Conservation (phyloP, 139 green algal genomes). For the Raphidocelis subcapitata region DNA sequence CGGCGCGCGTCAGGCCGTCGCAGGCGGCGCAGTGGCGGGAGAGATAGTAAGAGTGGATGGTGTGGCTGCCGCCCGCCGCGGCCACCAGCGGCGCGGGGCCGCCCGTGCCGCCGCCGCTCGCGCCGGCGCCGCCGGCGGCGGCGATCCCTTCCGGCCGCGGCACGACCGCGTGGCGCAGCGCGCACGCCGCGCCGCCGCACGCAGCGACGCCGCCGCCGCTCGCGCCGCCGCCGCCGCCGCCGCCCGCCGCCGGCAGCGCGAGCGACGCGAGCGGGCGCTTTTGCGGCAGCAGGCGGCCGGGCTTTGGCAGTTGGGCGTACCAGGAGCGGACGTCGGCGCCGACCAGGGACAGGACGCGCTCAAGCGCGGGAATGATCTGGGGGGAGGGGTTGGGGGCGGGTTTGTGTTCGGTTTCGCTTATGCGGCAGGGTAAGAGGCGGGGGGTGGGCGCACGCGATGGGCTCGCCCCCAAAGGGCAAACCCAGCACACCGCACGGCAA, state of each 20-base stretch:
- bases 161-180: no score
- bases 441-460: no score
- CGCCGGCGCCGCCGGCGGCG: neutral
- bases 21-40: conserved; percentile 92
- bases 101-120: no score
- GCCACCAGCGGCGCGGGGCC: conserved; percentile 5
- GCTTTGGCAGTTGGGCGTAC: conserved; percentile 78
- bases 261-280: conserved; percentile 67
- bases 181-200: no score
- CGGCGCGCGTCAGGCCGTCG: conserved; percentile 73
- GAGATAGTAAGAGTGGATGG: conserved; percentile 92
- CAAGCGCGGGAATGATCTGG: conserved; percentile 88
- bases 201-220: no score
- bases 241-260: conserved; percentile 17
- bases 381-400: neutral
- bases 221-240: neutral
- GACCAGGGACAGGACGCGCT: conserved; percentile 85
- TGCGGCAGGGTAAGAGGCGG: no score
- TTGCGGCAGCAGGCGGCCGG: conserved; percentile 71
- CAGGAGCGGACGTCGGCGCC: conserved; percentile 87
- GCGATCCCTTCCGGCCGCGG: conserved; percentile 1
- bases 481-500: no score
- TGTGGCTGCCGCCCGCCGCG: conserved; percentile 30
- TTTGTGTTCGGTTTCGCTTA: neutral
- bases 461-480: no score